Base-by-base conservation (phyloP, 441 rosid genomes). In the Macaranga tanarius region DNA sequence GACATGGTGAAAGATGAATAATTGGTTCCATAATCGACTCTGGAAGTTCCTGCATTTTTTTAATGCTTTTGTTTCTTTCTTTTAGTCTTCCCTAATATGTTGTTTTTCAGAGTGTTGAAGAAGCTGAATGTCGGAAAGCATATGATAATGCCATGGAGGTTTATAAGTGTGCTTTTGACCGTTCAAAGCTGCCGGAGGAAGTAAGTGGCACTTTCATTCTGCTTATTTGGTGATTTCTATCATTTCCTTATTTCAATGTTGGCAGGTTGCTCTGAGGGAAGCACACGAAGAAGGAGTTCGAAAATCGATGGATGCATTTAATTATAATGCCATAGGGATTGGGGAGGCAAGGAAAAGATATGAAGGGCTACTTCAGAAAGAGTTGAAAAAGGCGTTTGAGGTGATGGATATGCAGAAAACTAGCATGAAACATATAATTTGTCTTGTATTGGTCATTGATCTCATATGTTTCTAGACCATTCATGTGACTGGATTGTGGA, bases 91-190 rank as follows among this genome's bases (percentile, higher is more conserved):
- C 57, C 58, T 65, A 12, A 51, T 56, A 38, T 76, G 40, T 71
- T 62, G 23, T 60, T 52, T 66, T 82, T 69, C 77, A 96, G 99
- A 93, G 97, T 82, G 99, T 96, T 20, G 99, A 96, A 86, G 99
- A 96, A 86, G 86, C 97, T 19, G 99, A 96, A 79, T 92, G 98
- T 71, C 90, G 93, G 61, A 86, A 86, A 81, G 98, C 99, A 65
- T 87, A 85, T 86, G 98, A 96, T 73, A 84, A 86, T 80, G 99
- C 96, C 61, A 69, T 88, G 1, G 98, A 90, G 76, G 68, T 80
- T 54, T 93, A 93, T 76, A 85, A 75, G 89, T 78, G 91, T 54
- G 62, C 83, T 75, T 90, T 92, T 83, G 90, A 93, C 77, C 87
- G 87, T 47, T 84, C 92, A 71, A 89, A 88, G 80, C 85, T 91